phyloP scores from a whole-genome alignment of 225 moss, liverwort and hornwort genomes.

The Neckera pumila region DNA sequence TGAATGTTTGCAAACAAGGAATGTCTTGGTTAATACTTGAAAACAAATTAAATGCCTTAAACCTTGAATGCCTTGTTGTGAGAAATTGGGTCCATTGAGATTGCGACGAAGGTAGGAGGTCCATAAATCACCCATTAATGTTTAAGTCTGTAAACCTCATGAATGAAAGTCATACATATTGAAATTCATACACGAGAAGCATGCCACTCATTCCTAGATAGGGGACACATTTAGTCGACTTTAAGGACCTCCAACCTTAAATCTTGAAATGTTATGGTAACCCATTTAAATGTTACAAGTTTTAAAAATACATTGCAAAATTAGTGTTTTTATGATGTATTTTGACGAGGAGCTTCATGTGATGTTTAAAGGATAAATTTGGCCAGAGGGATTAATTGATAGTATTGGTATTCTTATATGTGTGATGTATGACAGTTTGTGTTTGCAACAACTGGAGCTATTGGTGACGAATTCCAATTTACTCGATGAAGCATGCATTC shows the following conservation, averaged over 20 bases:
- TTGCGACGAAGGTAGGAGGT: background rate
- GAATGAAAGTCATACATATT: too few relatives aligned
- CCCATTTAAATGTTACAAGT: background rate
- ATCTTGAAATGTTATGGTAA: background rate
- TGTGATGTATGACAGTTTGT: constrained; percentile 21
- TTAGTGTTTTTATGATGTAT: background rate
- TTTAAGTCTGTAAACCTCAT: too few relatives aligned
- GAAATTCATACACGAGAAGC: too few relatives aligned
- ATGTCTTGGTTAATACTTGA: too few relatives aligned
- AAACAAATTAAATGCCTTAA: too few relatives aligned
- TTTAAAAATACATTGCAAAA: background rate
- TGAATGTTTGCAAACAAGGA: background rate
- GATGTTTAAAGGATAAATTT: background rate
- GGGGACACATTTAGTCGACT: too few relatives aligned
- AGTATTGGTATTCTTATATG: background rate
- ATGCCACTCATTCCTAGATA: too few relatives aligned
- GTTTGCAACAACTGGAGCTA: constrained; percentile 22
- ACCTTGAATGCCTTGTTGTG: background rate
- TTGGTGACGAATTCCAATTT: constrained; percentile 15
- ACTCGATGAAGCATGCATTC: background rate
- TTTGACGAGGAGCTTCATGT: too few relatives aligned
- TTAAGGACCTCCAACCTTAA: too few relatives aligned
- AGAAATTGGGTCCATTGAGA: background rate
- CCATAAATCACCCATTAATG: too few relatives aligned
- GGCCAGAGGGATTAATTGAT: background rate